Evolutionary conservation across 352 stramenopile genomes (phyloP), one percentile per base, ranked within the genome.

Genomic region (Phytophthora sojae): DNA sequence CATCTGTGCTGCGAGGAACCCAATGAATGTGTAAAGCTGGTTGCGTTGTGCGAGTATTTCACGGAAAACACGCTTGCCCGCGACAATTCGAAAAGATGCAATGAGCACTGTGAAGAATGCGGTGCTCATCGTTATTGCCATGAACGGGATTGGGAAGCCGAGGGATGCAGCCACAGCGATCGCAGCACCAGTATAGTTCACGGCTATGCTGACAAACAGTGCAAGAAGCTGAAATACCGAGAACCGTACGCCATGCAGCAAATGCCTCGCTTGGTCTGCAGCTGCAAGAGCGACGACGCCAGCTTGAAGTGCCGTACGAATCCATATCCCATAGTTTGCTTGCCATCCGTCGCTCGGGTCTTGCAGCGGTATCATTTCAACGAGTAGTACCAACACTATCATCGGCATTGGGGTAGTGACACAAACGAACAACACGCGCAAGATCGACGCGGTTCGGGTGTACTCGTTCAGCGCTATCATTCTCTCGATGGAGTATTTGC

Each of bases 401-500:
- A 65, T 66, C 2, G 55, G 67, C 7, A 67, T 11, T 29, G 55
- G 62, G 1, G 62, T 60, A 29, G 42, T n/a, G 14, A 64, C 25
- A 17, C 61, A 74, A 8, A 74, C 67, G 32, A 70, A 2, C 21
- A 70, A 14, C 14, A 53, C 50, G 8, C 50, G 61, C 1, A 39
- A 9, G 7, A 45, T 30, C 37, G 67, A 62, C 9, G 39, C 62
- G 3, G 47, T 60, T 8, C 37, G 19, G 2, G 37, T 49, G 23
- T 70, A 70, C 21, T 69, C 57, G n/a, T 70, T 61, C 12, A 75
- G 55, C 17, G 61, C 61, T 15, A 69, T 23, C 21, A 75, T 57
- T 14, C 67, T 50, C 30, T 76, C 57, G 23, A 77, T 71, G 0
- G 65, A 77, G 29, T 68, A 74, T 37, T 73, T 67, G 0, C 70